Conservation (phyloP, 495 filamentous ascomycete genomes). For the Ascobolus immersus region DNA sequence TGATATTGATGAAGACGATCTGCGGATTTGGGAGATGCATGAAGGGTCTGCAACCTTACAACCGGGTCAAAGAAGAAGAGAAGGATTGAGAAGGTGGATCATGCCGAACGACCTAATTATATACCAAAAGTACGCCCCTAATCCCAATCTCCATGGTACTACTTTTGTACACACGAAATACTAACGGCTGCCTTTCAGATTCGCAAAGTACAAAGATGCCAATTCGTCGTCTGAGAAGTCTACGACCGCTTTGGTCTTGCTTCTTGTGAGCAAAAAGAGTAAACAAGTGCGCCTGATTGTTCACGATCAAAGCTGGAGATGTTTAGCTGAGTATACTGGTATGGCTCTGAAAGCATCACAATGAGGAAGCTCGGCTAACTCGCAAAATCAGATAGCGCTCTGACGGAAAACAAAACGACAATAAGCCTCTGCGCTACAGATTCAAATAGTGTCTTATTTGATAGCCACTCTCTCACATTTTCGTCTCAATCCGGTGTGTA, state of each 20-base stretch:
- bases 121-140: not conserved
- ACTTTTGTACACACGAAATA: not conserved
- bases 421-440: too few relatives aligned
- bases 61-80: not conserved
- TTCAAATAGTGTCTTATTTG: too few relatives aligned
- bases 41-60: not conserved
- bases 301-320: slow-evolving; percentile 1
- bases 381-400: too few relatives aligned
- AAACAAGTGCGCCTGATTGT: not conserved
- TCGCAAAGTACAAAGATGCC: not conserved
- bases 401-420: too few relatives aligned
- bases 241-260: not conserved
- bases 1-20: not conserved
- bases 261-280: not conserved
- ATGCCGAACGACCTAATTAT: not conserved
- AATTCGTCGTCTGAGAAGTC: not conserved
- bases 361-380: too few relatives aligned
- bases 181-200: too few relatives aligned
- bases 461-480: too few relatives aligned
- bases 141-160: not conserved
- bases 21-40: not conserved
- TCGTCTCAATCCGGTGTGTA: too few relatives aligned
- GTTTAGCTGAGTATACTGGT: not conserved
- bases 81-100: not conserved
- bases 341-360: too few relatives aligned